Evolutionary conservation across 2,329 filamentous ascomycete genomes (phyloP).

Genomic region (Claviceps sp.): DNA sequence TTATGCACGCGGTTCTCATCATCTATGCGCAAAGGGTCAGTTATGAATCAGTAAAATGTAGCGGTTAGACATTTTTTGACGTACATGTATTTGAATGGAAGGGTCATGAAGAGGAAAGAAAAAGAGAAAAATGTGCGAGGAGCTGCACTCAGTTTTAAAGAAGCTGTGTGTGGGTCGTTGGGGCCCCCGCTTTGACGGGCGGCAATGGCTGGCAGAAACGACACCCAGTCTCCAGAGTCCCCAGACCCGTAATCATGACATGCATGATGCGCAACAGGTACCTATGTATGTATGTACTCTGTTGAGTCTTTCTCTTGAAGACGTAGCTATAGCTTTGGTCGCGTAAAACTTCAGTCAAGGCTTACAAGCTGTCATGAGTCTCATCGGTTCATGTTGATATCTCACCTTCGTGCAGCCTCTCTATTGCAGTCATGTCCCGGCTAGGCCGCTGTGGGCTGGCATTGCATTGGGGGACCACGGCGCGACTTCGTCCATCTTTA

Average conservation of each 20-base stretch:
- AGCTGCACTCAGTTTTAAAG: conserved; percentile 24
- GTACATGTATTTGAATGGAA: conserved; percentile 98
- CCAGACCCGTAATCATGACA: not conserved
- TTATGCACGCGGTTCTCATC: conserved; percentile 99
- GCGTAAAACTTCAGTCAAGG: too few species aligned
- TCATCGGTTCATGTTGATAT: not conserved
- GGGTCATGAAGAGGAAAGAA: conserved; percentile 62
- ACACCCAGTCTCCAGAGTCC: not conserved
- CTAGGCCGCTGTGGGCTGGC: conserved; percentile 12
- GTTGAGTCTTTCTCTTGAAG: not conserved
- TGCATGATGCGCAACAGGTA: too few species aligned
- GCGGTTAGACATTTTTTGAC: conserved; percentile 24
- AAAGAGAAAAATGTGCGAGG: conserved; percentile 26
- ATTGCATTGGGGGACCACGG: conserved; percentile 8
- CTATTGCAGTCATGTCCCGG: conserved; percentile 13
- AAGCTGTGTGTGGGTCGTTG: conserved; percentile 4
- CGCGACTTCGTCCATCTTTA: not conserved
- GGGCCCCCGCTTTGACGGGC: not conserved
- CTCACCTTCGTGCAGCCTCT: not conserved
- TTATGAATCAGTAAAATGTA: conserved; percentile 13
- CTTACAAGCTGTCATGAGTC: not conserved
- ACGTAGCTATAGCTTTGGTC: too few species aligned
- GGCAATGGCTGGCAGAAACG: conserved; percentile 5
- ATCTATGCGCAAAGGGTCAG: conserved; percentile 45
- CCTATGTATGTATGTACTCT: too few species aligned